Evolutionary conservation across 495 filamentous ascomycete genomes (phyloP).

Genomic region (Penicillium paxilli): DNA sequence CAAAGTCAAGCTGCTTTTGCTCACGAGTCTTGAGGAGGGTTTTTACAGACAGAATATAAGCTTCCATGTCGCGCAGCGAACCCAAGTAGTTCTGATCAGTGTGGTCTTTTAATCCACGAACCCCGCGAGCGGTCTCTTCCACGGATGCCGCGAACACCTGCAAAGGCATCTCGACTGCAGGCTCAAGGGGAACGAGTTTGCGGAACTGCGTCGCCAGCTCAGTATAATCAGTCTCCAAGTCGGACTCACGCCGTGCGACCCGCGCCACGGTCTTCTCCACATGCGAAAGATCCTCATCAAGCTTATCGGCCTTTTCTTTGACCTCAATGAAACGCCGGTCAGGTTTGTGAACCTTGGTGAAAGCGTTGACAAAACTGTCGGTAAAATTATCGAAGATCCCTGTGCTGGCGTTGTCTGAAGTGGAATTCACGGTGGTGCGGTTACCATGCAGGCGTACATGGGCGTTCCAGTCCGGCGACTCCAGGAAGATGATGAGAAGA

Average conservation of each 20-base stretch:
- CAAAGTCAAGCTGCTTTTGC: constrained; percentile 97
- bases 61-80: constrained; percentile 87
- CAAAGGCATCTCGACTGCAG: constrained; percentile 76
- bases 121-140: constrained; percentile 74
- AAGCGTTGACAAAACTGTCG: constrained; percentile 96
- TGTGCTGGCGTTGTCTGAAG: constrained; percentile 49
- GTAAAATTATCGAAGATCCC: constrained; percentile 92
- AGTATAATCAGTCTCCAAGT: constrained; percentile 84
- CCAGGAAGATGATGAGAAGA: constrained; percentile 85
- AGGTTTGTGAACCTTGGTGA: constrained; percentile 92
- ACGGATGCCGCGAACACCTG: constrained; percentile 83
- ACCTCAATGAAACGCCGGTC: constrained; percentile 95
- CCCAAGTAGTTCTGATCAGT: constrained; percentile 96
- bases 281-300: constrained; percentile 90
- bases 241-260: constrained; percentile 82
- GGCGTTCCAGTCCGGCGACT: constrained; percentile 92
- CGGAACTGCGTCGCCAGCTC: constrained; percentile 93
- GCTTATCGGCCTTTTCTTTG: constrained; percentile 87
- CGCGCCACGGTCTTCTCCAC: constrained; percentile 92
- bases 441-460: constrained; percentile 78
- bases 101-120: constrained; percentile 78
- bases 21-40: constrained; percentile 88
- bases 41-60: constrained; percentile 83
- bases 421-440: constrained; percentile 54
- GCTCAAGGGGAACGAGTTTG: constrained; percentile 86